These are phyloP conservation scores for Pezicula rhizophila DNA, from an alignment of 2,329 filamentous ascomycete species.

Conservation along the genomic window DNA sequence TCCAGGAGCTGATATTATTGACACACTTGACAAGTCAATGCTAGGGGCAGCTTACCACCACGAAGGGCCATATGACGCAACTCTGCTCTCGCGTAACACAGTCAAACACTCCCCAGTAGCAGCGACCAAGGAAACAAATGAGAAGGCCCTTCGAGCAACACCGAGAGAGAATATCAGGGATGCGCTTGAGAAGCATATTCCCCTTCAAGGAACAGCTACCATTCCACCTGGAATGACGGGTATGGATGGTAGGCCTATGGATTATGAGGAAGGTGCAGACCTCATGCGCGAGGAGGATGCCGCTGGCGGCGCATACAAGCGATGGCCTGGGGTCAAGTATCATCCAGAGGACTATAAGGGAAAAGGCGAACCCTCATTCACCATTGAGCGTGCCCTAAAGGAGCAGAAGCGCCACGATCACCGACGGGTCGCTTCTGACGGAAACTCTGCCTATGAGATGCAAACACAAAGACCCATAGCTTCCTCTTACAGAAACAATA, in stretches of 20 bases:
- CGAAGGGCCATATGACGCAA: slow-evolving; percentile 83
- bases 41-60: slow-evolving; percentile 71
- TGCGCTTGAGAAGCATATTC: slow-evolving; percentile 65
- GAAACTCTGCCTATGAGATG: slow-evolving; percentile 43
- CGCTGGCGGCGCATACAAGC: slow-evolving; percentile 68
- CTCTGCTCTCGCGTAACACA: slow-evolving; percentile 66
- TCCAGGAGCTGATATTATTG: slow-evolving; percentile 70
- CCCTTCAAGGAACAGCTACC: slow-evolving; percentile 71
- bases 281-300: slow-evolving; percentile 70
- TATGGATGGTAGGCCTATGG: slow-evolving; percentile 60
- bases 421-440: slow-evolving; percentile 18
- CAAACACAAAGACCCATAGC: slow-evolving; percentile 27
- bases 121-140: slow-evolving; percentile 67
- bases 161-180: slow-evolving; percentile 73
- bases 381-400: slow-evolving; percentile 62
- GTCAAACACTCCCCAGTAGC: slow-evolving; percentile 63
- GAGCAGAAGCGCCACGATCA: slow-evolving; percentile 36
- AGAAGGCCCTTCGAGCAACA: slow-evolving; percentile 73
- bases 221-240: slow-evolving; percentile 71
- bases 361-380: slow-evolving; percentile 72
- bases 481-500: slow-evolving; percentile 35
- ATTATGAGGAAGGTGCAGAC: slow-evolving; percentile 82
- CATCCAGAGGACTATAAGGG: slow-evolving; percentile 74
- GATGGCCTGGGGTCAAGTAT: slow-evolving; percentile 68
- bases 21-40: slow-evolving; percentile 64